Evolutionary conservation across 148 eudicot genomes (phyloP), one percentile per base, ranked within the genome.

Genomic region (Pouteria glomerata): DNA sequence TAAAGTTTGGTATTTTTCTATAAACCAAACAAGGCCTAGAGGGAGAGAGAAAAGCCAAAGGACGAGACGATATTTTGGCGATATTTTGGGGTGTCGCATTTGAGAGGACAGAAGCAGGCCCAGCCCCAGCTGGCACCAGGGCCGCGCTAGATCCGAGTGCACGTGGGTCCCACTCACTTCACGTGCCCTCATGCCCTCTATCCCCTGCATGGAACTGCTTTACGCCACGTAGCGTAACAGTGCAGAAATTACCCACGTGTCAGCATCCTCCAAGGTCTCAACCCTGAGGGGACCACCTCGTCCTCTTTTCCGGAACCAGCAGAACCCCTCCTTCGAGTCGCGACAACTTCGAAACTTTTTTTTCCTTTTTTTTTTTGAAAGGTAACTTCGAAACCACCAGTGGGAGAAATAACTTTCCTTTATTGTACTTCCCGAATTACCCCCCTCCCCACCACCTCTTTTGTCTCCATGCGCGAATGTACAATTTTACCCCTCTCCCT

Each of bases 161-260:
- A 15, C 1, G 42, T 11, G 73, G 51, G 55, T 31, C 76, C 50
- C 41, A 8, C n/a, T 57, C 48, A 37, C 41, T 50, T 73, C 76
- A 73, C 76, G 70, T 73, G 70, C 61, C 52, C 8, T 19, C 70
- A 73, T 50, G 61, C 69, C n/a, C 52, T 29, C 68, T 4, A 4
- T 5, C 19, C 44, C 1, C 33, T 16, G 6, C 47, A 23, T 4
- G n/a, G 1, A 15, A 19, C 48, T 26, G 51, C 1, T 4, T 31
- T 6, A 15, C 41, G 50, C 48, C 62, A 53, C 52, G 60, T 73
- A 63, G n/a, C 44, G 0, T 0, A 33, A 18, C 23, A 1, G 1
- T 51, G 11, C 7, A 24, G 45, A 7, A 1, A 0, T 1, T 1
- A 4, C 5, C 34, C 60, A 73, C 70, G 76, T 63, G 76, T 73